Percentiles rank a stretch among this genome's conserved stretches.
These are phyloP conservation scores for Lathyrus oleraceus DNA, from an alignment of 306 rosid species.

Conservation along the genomic window DNA sequence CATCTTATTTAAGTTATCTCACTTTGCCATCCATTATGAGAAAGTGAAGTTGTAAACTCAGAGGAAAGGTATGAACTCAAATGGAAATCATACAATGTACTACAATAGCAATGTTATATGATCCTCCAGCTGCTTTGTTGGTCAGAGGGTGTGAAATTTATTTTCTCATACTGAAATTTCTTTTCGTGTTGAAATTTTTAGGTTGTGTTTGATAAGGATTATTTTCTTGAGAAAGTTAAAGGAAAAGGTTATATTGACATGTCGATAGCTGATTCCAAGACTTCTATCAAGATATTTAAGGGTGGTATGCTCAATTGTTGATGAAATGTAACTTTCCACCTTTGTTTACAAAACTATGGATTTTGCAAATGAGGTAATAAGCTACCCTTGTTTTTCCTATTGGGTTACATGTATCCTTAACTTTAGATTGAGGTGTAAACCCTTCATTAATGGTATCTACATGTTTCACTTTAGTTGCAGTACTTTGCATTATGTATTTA, in stretches of 20 bases:
- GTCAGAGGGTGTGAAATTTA: constrained; percentile 40
- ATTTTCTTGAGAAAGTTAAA: constrained; percentile 64
- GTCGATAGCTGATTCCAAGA: constrained; percentile 75
- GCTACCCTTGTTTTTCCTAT: no score
- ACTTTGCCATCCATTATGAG: no score
- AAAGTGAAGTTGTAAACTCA: no score
- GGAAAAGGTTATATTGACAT: constrained; percentile 77
- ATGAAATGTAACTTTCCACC: not conserved
- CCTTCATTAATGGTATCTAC: constrained; percentile 15
- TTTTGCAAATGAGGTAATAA: no score
- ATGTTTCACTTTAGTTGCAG: constrained; percentile 1
- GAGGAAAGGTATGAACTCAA: no score
- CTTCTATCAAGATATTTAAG: constrained; percentile 70
- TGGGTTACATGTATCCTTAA: no score
- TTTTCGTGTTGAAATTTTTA: constrained; percentile 28
- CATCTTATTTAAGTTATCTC: constrained; percentile 18
- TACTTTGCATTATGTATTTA: constrained; percentile 5
- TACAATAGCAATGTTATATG: no score
- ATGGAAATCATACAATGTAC: no score
- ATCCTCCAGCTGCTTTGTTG: no score
- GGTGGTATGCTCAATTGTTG: constrained; percentile 41
- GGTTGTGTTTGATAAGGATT: constrained; percentile 73
- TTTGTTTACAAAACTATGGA: no score
- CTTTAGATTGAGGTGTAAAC: constrained; percentile 9
- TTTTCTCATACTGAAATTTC: constrained; percentile 13